Percentiles rank a stretch among this genome's conserved stretches.
phyloP scores from a whole-genome alignment of 2,329 filamentous ascomycete species.

The Pseudogymnoascus sp. region DNA sequence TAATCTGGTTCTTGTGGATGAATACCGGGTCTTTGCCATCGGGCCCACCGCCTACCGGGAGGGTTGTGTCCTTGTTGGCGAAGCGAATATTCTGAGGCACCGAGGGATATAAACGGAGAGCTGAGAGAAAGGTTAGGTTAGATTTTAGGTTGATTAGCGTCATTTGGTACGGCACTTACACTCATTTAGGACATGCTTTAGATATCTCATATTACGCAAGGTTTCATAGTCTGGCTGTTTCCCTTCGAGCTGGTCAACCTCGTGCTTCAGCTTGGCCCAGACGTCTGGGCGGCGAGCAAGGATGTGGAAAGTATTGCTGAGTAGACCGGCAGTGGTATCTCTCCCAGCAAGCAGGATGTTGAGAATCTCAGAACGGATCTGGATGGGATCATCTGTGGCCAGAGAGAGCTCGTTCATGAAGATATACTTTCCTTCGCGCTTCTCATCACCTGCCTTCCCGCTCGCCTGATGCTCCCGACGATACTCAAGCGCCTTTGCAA shows the following conservation, averaged over 20 bases:
- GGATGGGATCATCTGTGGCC: constrained; percentile 36
- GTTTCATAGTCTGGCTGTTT: constrained; percentile 21
- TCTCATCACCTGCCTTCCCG: not conserved
- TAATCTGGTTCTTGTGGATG: constrained; percentile 23
- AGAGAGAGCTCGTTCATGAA: constrained; percentile 46
- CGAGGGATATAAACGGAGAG: constrained; percentile 46
- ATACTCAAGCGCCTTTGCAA: constrained; percentile 12
- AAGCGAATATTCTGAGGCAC: constrained; percentile 46
- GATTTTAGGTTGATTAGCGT: not conserved
- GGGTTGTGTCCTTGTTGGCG: constrained; percentile 38
- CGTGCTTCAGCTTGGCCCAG: constrained; percentile 37
- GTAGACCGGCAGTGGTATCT: constrained; percentile 48
- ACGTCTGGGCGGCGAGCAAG: constrained; percentile 35
- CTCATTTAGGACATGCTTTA: constrained; percentile 27
- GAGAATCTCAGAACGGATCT: constrained; percentile 41
- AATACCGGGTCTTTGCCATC: constrained; percentile 30
- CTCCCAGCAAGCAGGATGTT: constrained; percentile 51
- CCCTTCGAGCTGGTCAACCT: constrained; percentile 22
- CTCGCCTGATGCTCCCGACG: not conserved
- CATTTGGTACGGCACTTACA: not conserved
- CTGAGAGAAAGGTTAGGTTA: constrained; percentile 38
- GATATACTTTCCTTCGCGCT: not conserved
- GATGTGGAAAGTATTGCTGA: constrained; percentile 42
- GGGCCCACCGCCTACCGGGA: constrained; percentile 27
- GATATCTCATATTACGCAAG: constrained; percentile 25